Evolutionary conservation across 495 filamentous ascomycete species (phyloP), one percentile per base, ranked within the genome.

Genomic region (Penicillium pulvis): DNA sequence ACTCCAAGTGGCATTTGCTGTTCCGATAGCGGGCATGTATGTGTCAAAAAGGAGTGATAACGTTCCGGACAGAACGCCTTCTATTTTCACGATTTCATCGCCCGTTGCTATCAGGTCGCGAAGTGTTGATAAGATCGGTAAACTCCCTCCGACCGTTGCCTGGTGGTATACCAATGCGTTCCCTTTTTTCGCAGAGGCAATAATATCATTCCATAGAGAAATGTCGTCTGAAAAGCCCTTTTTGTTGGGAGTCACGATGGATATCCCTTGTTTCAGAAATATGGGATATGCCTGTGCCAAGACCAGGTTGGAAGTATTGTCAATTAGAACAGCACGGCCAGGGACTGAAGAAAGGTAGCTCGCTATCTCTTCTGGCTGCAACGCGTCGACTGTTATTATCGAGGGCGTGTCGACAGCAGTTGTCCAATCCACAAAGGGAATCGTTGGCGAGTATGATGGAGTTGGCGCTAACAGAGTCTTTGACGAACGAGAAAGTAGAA

Each of bases 41-140:
- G 46, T 49, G 11, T 52, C 58, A 16, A 64, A 44, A 6, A 64
- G 47, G 19, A 45, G 88, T 85, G 69, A 96, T 92, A 56, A 81
- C 87, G 78, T 97, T 93, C 81, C 97, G 51, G 89, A 93, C 75
- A 98, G 96, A 12, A 98, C 91, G 52, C 92, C 93, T 79, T 97
- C 92, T 60, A 98, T 94, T 69, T 83, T 88, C 49, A 78, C 85
- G 4, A 97, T 85, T 64, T 90, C 76, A 67, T 97, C 93, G 24
- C 93, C 93, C 0, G 93, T 96, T 20, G 89, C 85, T 9, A 95
- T 80, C 7, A 98, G 79, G 59, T 97, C 93, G 58, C 87, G 89
- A 19, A 98, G 79, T 0, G 93, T 96, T 55, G 89, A 93, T 59
- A 97, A 85, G 26, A 97, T 87, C 3, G 93, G 93, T 6, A 98